A percentile compares a stretch with the other conserved stretches of the same genome.
Evolutionary conservation across 768 basidiomycete species (phyloP).

Genomic region (Strobilomyces echinocephalus): DNA sequence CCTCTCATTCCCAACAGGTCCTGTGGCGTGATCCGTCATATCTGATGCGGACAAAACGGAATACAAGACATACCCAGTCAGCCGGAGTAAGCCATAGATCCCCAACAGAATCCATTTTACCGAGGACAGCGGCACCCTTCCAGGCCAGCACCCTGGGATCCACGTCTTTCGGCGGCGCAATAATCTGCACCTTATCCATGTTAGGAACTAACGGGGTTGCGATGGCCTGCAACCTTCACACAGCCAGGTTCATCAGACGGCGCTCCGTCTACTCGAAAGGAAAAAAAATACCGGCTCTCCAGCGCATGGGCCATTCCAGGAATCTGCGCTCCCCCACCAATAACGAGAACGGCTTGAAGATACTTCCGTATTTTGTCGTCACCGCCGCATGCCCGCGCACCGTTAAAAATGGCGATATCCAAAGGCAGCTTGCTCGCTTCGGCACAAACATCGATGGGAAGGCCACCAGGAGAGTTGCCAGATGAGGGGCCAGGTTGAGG

Average conservation of each 20-base stretch:
- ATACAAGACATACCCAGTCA: constrained; percentile 69
- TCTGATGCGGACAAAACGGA: neutral
- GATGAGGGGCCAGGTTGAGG: constrained; percentile 22
- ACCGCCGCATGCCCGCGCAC: constrained; percentile 79
- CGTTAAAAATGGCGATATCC: constrained; percentile 91
- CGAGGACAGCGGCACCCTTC: constrained; percentile 92
- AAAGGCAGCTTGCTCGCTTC: constrained; percentile 89
- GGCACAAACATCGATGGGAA: constrained; percentile 69
- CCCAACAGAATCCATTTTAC: constrained; percentile 83
- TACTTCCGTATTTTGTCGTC: constrained; percentile 90
- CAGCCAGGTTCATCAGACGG: constrained; percentile 4
- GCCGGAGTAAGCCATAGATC: constrained; percentile 85
- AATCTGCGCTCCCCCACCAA: constrained; percentile 78
- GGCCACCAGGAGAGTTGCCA: constrained; percentile 37
- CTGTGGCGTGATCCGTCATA: constrained; percentile 34
- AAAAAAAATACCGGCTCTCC: constrained; percentile 64
- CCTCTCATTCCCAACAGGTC: constrained; percentile 76
- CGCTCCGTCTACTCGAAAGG: neutral
- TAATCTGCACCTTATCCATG: constrained; percentile 86
- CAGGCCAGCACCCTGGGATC: constrained; percentile 87
- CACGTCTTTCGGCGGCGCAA: constrained; percentile 91
- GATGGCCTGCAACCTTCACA: constrained; percentile 63
- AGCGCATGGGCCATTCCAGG: constrained; percentile 82
- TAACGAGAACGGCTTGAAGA: constrained; percentile 79
- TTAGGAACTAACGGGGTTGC: constrained; percentile 76